Evolutionary conservation across 352 stramenopile species (phyloP).

Genomic region (Phytopythium sindhum): DNA sequence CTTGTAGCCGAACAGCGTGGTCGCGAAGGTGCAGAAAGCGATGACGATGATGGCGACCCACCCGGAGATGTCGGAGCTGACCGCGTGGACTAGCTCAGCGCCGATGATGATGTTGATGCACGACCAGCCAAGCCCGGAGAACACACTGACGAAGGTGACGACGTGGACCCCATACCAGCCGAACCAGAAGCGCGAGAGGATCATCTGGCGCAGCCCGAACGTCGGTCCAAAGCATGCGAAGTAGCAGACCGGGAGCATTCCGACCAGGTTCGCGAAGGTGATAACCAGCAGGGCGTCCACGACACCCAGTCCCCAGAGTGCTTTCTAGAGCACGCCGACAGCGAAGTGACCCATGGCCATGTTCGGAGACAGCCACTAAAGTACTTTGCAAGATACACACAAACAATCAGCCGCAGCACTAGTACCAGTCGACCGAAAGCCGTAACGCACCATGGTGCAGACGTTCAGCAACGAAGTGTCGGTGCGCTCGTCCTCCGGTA

Average conservation of each 20-base stretch:
- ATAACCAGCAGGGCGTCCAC: conserved; percentile 39
- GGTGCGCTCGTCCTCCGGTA: conserved; percentile 38
- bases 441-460: conserved; percentile 23
- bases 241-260: conserved; percentile 39
- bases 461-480: conserved; percentile 38
- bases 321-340: conserved; percentile 38
- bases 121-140: conserved; percentile 34
- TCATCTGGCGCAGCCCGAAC: conserved; percentile 45
- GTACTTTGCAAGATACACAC: neutral
- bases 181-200: conserved; percentile 46
- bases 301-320: conserved; percentile 33
- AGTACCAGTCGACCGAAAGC: neutral
- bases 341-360: conserved; percentile 48
- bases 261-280: conserved; percentile 40
- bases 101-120: conserved; percentile 42
- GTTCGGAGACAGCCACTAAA: conserved; percentile 35
- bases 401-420: neutral
- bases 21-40: conserved; percentile 31
- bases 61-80: conserved; percentile 30
- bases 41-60: conserved; percentile 46
- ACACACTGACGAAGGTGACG: conserved; percentile 40
- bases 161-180: conserved; percentile 43
- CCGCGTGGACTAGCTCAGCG: conserved; percentile 32
- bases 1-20: conserved; percentile 45
- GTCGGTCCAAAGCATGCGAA: conserved; percentile 39